phyloP scores from a whole-genome alignment of 805 yeast genomes.

The Lachancea lanzarotensis region DNA sequence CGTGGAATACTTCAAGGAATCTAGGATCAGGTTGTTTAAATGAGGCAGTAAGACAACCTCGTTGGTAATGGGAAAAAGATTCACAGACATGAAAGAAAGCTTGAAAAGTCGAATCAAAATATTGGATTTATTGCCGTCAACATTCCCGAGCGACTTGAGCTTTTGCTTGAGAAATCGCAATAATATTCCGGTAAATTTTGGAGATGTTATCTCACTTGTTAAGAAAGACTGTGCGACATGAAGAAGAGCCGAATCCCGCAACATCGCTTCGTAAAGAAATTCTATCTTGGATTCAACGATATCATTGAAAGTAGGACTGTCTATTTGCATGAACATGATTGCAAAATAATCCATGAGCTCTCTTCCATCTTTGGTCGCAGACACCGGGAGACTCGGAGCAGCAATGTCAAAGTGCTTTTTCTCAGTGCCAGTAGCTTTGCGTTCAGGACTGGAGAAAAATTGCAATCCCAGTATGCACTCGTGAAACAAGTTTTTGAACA shows the following conservation, averaged over 20 bases:
- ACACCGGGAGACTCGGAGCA: constrained; percentile 77
- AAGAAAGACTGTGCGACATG: constrained; percentile 91
- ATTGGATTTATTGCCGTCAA: constrained; percentile 69
- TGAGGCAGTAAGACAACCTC: constrained; percentile 87
- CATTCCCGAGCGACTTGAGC: constrained; percentile 71
- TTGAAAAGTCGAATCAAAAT: constrained; percentile 82
- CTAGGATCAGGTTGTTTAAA: constrained; percentile 71
- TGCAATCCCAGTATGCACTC: constrained; percentile 79
- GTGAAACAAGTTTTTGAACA: constrained; percentile 68
- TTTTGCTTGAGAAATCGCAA: constrained; percentile 69
- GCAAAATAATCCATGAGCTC: constrained; percentile 95
- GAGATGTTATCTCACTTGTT: constrained; percentile 90
- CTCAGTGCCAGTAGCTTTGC: constrained; percentile 20
- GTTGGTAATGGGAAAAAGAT: constrained; percentile 78
- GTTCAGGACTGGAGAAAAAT: constrained; percentile 52
- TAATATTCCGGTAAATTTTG: constrained; percentile 81
- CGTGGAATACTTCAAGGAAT: constrained; percentile 72
- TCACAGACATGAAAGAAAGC: constrained; percentile 92
- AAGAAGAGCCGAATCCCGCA: constrained; percentile 75
- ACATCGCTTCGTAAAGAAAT: constrained; percentile 68
- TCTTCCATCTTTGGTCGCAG: constrained; percentile 87
- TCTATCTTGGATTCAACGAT: constrained; percentile 76
- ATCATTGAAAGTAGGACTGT: constrained; percentile 93
- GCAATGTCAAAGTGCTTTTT: constrained; percentile 50
- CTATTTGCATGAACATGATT: constrained; percentile 86